Percentiles rank a stretch among this genome's conserved stretches.
Conservation (phyloP, 352 stramenopile genomes). For the Pythium apleroticum region DNA sequence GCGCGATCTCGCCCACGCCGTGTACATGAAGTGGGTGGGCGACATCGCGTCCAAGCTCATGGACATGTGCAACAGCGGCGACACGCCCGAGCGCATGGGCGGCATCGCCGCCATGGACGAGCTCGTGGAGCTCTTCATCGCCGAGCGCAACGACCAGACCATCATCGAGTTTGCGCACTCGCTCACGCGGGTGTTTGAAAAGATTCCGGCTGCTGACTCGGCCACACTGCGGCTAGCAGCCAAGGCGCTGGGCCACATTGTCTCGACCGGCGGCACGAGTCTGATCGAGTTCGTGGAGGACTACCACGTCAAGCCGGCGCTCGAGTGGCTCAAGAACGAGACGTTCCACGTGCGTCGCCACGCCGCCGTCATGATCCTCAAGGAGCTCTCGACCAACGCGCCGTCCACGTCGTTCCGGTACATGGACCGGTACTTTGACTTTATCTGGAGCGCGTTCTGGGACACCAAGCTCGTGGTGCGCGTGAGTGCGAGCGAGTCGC, state of each 20-base stretch:
- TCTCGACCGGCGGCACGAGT: slow-evolving; percentile 82
- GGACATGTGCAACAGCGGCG: slow-evolving; percentile 79
- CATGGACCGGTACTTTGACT: slow-evolving; percentile 90
- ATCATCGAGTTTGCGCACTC: slow-evolving; percentile 90
- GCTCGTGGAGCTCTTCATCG: slow-evolving; percentile 88
- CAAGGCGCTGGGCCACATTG: slow-evolving; percentile 85
- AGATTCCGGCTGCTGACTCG: slow-evolving; percentile 73
- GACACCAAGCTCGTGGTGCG: slow-evolving; percentile 76
- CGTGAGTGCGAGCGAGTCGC: slow-evolving; percentile 77
- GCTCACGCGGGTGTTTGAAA: slow-evolving; percentile 87
- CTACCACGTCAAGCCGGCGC: slow-evolving; percentile 85
- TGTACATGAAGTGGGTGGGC: slow-evolving; percentile 89
- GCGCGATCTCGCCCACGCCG: slow-evolving; percentile 76
- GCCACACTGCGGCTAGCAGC: slow-evolving; percentile 70
- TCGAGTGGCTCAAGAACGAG: slow-evolving; percentile 89
- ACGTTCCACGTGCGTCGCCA: slow-evolving; percentile 87
- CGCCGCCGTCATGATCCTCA: slow-evolving; percentile 85
- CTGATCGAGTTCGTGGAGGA: slow-evolving; percentile 90
- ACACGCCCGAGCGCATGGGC: slow-evolving; percentile 77
- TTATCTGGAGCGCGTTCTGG: slow-evolving; percentile 90
- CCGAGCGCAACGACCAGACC: slow-evolving; percentile 86
- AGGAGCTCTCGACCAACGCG: slow-evolving; percentile 84
- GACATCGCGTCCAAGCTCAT: slow-evolving; percentile 82
- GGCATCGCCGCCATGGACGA: slow-evolving; percentile 89
- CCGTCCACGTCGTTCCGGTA: slow-evolving; percentile 85